phyloP scores from a whole-genome alignment of 2,329 filamentous ascomycete species.

The Exophiala sp. region DNA sequence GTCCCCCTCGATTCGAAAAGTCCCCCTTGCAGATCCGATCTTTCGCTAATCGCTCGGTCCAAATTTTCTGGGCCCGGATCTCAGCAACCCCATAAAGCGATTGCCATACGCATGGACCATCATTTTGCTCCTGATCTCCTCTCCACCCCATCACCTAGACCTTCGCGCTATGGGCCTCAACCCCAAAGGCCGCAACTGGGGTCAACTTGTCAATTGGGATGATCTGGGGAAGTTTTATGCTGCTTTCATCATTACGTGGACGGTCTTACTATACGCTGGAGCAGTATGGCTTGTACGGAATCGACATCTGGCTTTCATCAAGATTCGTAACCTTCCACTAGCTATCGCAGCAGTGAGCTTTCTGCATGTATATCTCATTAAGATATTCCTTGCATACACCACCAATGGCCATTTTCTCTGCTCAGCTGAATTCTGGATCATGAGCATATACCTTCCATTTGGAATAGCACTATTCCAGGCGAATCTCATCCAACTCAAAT shows the following conservation, averaged over 20 bases:
- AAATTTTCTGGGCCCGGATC: too few species aligned
- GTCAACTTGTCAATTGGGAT: too few species aligned
- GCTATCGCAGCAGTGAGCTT: conserved; percentile 26
- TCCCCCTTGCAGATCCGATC: too few species aligned
- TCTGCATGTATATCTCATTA: conserved; percentile 31
- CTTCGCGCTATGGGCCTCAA: too few species aligned
- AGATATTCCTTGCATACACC: conserved; percentile 29
- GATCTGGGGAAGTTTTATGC: too few species aligned
- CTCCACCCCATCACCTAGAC: too few species aligned
- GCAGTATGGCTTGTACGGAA: conserved; percentile 10
- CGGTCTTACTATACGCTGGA: conserved; percentile 4
- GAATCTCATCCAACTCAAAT: conserved; percentile 54
- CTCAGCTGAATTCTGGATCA: conserved; percentile 59
- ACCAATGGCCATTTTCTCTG: conserved; percentile 39
- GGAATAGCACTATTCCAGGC: conserved; percentile 62
- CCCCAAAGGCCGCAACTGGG: too few species aligned
- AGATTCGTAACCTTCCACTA: conserved; percentile 30
- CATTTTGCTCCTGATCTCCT: too few species aligned
- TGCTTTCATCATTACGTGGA: conserved; percentile 11
- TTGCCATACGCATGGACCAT: too few species aligned
- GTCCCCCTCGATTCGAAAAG: too few species aligned
- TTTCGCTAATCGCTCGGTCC: too few species aligned
- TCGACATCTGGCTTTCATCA: conserved; percentile 26
- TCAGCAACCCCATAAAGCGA: too few species aligned
- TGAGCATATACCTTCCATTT: conserved; percentile 59